phyloP scores from a whole-genome alignment of 805 yeast genomes.

The Saturnispora mendoncae region DNA sequence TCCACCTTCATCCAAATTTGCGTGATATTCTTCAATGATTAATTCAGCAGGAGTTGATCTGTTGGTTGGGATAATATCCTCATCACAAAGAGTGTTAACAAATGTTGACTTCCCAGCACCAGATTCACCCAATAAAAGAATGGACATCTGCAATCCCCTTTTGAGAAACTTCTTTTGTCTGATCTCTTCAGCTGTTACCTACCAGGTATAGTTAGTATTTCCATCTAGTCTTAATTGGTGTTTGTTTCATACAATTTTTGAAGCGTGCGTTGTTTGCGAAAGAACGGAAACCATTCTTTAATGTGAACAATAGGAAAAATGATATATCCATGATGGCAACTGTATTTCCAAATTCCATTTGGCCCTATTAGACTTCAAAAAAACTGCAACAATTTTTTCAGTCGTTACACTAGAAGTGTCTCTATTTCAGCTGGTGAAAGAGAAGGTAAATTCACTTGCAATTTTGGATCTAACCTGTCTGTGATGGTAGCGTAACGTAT shows the following conservation, averaged over 20 bases:
- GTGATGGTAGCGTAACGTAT: conserved; percentile 17
- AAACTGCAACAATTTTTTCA: too few species aligned
- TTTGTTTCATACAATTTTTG: background rate
- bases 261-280: background rate
- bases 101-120: conserved; percentile 79
- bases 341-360: too few species aligned
- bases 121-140: conserved; percentile 40
- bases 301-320: background rate
- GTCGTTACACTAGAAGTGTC: background rate
- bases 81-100: conserved; percentile 68
- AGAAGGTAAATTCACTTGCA: conserved; percentile 20
- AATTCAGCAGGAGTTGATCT: conserved; percentile 28
- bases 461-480: conserved; percentile 17
- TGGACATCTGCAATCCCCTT: conserved; percentile 40
- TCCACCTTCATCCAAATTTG: conserved; percentile 33
- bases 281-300: background rate
- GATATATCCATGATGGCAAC: too few species aligned
- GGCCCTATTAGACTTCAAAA: too few species aligned
- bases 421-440: conserved; percentile 7
- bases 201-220: background rate
- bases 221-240: background rate
- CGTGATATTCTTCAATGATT: conserved; percentile 26
- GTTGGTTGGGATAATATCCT: conserved; percentile 35
- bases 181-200: conserved; percentile 28
- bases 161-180: conserved; percentile 39